Percentiles rank a stretch among this genome's conserved stretches.
Conservation (phyloP, 75 land plant genomes). For the Azolla pinnata region DNA sequence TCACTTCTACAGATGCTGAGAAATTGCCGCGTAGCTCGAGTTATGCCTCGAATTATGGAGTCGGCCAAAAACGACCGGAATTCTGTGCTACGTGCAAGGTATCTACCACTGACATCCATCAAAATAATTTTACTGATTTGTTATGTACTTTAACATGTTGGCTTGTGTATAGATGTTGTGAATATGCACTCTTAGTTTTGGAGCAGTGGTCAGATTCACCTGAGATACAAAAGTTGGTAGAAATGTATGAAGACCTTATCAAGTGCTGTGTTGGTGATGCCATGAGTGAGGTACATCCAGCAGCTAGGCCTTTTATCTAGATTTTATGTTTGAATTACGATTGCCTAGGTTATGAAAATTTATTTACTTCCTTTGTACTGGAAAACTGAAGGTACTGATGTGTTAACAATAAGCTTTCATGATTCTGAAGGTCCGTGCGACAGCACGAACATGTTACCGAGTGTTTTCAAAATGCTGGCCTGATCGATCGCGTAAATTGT, state of each 20-base stretch:
- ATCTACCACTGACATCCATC: too few relatives aligned
- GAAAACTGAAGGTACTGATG: not conserved
- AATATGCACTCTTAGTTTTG: constrained; percentile 77
- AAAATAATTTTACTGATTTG: not conserved
- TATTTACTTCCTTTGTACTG: not conserved
- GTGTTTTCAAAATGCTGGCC: constrained; percentile 96
- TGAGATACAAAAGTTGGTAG: constrained; percentile 92
- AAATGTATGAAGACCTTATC: constrained; percentile 88
- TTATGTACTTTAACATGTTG: not conserved
- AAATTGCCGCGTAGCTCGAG: constrained; percentile 85
- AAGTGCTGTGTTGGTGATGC: constrained; percentile 98
- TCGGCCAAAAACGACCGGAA: constrained; percentile 87
- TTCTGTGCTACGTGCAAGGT: constrained; percentile 94
- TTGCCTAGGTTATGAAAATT: not conserved
- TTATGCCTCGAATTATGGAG: constrained; percentile 83
- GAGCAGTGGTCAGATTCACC: constrained; percentile 98
- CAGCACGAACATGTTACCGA: constrained; percentile 86
- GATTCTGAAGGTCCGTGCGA: constrained; percentile 64
- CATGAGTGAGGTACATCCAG: constrained; percentile 83
- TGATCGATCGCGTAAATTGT: constrained; percentile 78
- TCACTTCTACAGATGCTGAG: constrained; percentile 65
- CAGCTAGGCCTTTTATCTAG: not conserved
- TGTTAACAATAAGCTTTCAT: not conserved
- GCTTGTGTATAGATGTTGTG: constrained; percentile 72
- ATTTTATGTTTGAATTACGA: too few relatives aligned